A percentile compares a stretch with the other conserved stretches of the same genome.
phyloP scores from a whole-genome alignment of 257 asterid genomes.

The Thymus mandschuricus region DNA sequence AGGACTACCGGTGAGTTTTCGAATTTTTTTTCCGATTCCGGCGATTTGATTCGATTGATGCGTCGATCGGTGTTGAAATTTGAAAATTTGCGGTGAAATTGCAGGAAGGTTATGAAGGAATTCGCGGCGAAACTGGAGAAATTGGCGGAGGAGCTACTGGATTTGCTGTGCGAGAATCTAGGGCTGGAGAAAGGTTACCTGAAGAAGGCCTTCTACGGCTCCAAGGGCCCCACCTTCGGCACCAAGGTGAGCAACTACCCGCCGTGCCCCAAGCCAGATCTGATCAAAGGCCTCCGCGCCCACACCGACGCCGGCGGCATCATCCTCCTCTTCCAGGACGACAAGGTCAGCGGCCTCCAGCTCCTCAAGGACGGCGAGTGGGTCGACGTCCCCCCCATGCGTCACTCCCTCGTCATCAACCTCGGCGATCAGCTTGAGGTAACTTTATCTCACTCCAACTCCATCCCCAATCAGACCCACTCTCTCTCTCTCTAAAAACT shows the following conservation, averaged over 20 bases:
- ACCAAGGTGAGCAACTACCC: slow-evolving; percentile 69
- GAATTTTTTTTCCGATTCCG: too few species aligned
- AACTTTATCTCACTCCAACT: too few species aligned
- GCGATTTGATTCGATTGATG: too few species aligned
- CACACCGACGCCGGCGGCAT: slow-evolving; percentile 77
- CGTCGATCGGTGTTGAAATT: too few species aligned
- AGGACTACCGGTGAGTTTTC: slow-evolving; percentile 45
- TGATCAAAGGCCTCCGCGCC: slow-evolving; percentile 66
- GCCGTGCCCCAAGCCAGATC: slow-evolving; percentile 67
- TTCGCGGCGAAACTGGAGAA: slow-evolving; percentile 51
- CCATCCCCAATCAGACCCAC: too few species aligned
- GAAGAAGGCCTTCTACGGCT: slow-evolving; percentile 52
- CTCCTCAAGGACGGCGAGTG: slow-evolving; percentile 65
- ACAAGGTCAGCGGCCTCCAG: slow-evolving; percentile 70
- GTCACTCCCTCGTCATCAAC: slow-evolving; percentile 68
- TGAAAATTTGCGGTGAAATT: too few species aligned
- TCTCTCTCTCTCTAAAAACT: too few species aligned
- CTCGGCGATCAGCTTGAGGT: slow-evolving; percentile 73
- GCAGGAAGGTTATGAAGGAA: slow-evolving; percentile 57
- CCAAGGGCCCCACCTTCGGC: slow-evolving; percentile 62
- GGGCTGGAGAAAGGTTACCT: slow-evolving; percentile 63
- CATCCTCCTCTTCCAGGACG: slow-evolving; percentile 67
- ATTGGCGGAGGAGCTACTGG: slow-evolving; percentile 58
- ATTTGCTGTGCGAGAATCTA: slow-evolving; percentile 60
- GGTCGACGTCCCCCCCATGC: slow-evolving; percentile 71